Evolutionary conservation across 129 eudicot genomes (phyloP).

Genomic region (Chrysanthemum makinoi): DNA sequence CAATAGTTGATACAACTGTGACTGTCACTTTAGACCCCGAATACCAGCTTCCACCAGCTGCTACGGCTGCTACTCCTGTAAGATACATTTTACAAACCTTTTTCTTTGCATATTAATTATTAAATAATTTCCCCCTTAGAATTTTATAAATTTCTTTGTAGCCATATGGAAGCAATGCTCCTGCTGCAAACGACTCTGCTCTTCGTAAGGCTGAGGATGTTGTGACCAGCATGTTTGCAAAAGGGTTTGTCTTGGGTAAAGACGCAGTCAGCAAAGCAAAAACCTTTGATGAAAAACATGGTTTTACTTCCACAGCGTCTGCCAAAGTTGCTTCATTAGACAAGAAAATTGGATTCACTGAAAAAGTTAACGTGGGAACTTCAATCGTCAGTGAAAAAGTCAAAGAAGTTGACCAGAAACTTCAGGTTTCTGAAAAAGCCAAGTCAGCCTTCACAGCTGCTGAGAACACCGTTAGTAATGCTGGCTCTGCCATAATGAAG

Average conservation of each 20-base stretch:
- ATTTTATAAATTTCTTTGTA: constrained; percentile 17
- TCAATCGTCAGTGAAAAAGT: constrained; percentile 47
- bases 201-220: constrained; percentile 53
- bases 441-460: constrained; percentile 50
- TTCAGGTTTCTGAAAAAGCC: constrained; percentile 54
- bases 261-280: constrained; percentile 49
- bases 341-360: constrained; percentile 50
- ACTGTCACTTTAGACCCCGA: constrained; percentile 48
- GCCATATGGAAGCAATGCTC: constrained; percentile 29
- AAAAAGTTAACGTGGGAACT: constrained; percentile 46
- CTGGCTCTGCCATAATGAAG: constrained; percentile 55
- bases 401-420: constrained; percentile 54
- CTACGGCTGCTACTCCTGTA: constrained; percentile 42
- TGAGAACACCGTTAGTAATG: constrained; percentile 41
- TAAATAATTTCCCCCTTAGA: neutral
- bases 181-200: constrained; percentile 37
- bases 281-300: constrained; percentile 48
- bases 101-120: neutral
- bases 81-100: constrained; percentile 4
- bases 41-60: constrained; percentile 50
- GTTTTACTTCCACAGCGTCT: constrained; percentile 44
- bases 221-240: constrained; percentile 52
- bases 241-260: constrained; percentile 47
- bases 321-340: constrained; percentile 45
- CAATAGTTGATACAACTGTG: constrained; percentile 50